Evolutionary conservation across 306 rosid genomes (phyloP).

Genomic region (Gastrolobium bilobum): DNA sequence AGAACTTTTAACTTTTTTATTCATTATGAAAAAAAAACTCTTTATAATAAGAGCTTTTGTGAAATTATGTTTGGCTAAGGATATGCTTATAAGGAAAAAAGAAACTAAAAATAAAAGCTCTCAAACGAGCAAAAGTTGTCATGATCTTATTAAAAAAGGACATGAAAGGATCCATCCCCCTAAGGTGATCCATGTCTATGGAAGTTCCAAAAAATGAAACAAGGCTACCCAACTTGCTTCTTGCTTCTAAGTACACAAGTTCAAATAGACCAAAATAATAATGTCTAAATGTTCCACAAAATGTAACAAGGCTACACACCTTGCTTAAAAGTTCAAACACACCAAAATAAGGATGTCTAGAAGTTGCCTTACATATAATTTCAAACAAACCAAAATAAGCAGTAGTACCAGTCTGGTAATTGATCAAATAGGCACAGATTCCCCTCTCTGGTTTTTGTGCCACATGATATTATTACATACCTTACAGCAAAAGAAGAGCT

Average conservation of each 20-base stretch:
- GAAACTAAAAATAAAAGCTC: too few relatives aligned
- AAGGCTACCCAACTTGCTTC: neutral
- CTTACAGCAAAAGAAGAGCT: conserved; percentile 13
- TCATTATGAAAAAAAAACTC: too few relatives aligned
- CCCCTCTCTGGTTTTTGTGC: neutral
- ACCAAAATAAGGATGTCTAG: neutral
- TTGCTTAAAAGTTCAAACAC: conserved; percentile 15
- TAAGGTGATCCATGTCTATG: too few relatives aligned
- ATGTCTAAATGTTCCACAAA: conserved; percentile 7
- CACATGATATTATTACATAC: neutral
- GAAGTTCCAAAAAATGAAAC: neutral
- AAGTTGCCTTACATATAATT: neutral
- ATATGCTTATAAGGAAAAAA: too few relatives aligned
- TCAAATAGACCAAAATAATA: neutral
- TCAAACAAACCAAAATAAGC: conserved; percentile 1
- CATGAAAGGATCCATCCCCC: too few relatives aligned
- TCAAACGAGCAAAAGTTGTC: too few relatives aligned
- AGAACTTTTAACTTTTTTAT: too few relatives aligned
- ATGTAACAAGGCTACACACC: conserved; percentile 8
- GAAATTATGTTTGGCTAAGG: too few relatives aligned
- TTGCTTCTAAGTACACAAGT: too few relatives aligned
- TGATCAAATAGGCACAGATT: neutral
- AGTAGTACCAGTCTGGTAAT: neutral
- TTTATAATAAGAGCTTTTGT: too few relatives aligned
- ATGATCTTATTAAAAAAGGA: too few relatives aligned